A percentile compares a stretch with the other conserved stretches of the same genome.
phyloP scores from a whole-genome alignment of 192 early-diverging fungal genomes.

The Entomortierella chlamydospora region DNA sequence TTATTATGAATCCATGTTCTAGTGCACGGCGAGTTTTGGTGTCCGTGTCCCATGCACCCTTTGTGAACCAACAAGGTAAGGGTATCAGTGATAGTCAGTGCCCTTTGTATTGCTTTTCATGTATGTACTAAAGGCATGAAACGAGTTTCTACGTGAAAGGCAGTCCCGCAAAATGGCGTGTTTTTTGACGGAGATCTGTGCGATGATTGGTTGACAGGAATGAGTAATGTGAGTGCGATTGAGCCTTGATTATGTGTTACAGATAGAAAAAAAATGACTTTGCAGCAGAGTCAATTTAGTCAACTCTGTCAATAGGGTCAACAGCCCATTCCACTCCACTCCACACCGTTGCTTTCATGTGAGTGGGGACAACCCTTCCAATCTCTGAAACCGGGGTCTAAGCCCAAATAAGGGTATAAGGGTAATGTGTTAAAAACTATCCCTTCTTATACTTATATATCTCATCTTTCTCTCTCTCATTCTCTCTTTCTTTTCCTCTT shows the following conservation, averaged over 20 bases:
- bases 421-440: no score
- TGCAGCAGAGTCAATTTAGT: constrained; percentile 8
- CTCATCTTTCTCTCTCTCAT: constrained; percentile 4
- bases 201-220: constrained; percentile 22
- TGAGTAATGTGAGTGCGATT: constrained; percentile 39
- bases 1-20: no score
- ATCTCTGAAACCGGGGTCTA: not conserved
- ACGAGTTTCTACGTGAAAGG: no score
- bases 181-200: not conserved
- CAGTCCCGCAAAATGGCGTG: constrained; percentile 7
- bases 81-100: no score
- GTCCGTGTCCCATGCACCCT: no score
- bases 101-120: no score
- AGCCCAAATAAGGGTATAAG: no score
- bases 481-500: constrained; percentile 2
- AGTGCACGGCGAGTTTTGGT: no score
- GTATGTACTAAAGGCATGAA: no score
- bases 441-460: not conserved
- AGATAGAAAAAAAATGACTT: not conserved
- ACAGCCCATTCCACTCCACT: not conserved
- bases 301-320: not conserved
- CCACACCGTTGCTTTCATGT: not conserved
- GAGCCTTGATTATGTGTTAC: not conserved
- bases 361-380: not conserved
- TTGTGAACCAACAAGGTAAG: no score